phyloP scores from a whole-genome alignment of 2,329 filamentous ascomycete species.

The Aspergillus sp. region DNA sequence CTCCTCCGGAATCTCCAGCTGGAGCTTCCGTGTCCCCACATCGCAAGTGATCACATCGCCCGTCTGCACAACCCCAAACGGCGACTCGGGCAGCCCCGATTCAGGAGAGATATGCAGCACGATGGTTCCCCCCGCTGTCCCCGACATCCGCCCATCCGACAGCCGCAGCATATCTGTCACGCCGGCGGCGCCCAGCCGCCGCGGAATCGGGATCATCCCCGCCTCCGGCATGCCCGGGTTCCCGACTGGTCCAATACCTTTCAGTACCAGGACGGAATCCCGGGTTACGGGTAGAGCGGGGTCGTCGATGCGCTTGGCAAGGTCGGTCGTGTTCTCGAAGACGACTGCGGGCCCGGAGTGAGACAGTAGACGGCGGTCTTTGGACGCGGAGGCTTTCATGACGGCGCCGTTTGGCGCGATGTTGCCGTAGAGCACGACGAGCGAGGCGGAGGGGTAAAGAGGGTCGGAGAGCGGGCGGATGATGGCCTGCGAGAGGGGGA shows the following conservation, averaged over 20 bases:
- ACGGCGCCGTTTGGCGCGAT: slow-evolving; percentile 49
- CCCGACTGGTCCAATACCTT: slow-evolving; percentile 50
- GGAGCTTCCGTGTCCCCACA: slow-evolving; percentile 41
- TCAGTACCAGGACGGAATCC: slow-evolving; percentile 48
- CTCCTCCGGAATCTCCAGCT: slow-evolving; percentile 41
- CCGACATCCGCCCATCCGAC: slow-evolving; percentile 55
- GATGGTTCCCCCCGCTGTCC: slow-evolving; percentile 55
- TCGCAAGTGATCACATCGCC: slow-evolving; percentile 50
- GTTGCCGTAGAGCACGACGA: slow-evolving; percentile 48
- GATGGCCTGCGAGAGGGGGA: slow-evolving; percentile 41
- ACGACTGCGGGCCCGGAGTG: slow-evolving; percentile 48
- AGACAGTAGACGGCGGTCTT: slow-evolving; percentile 43
- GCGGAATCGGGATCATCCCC: slow-evolving; percentile 50
- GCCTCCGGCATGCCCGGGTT: slow-evolving; percentile 55
- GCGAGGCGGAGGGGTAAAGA: slow-evolving; percentile 44
- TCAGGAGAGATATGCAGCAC: slow-evolving; percentile 55
- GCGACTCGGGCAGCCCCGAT: slow-evolving; percentile 45
- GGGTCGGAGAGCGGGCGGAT: slow-evolving; percentile 46
- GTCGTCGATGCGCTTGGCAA: slow-evolving; percentile 47
- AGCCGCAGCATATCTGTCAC: slow-evolving; percentile 54
- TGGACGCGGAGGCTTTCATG: slow-evolving; percentile 52
- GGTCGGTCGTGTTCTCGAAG: slow-evolving; percentile 47
- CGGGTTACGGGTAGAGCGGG: slow-evolving; percentile 42
- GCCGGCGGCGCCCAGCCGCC: slow-evolving; percentile 46
- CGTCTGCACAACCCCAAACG: slow-evolving; percentile 48